Percentiles rank a stretch among this genome's conserved stretches.
These are phyloP conservation scores for Cylindrodendrum hubeiense DNA, from an alignment of 2,329 filamentous ascomycete genomes.

Conservation along the genomic window DNA sequence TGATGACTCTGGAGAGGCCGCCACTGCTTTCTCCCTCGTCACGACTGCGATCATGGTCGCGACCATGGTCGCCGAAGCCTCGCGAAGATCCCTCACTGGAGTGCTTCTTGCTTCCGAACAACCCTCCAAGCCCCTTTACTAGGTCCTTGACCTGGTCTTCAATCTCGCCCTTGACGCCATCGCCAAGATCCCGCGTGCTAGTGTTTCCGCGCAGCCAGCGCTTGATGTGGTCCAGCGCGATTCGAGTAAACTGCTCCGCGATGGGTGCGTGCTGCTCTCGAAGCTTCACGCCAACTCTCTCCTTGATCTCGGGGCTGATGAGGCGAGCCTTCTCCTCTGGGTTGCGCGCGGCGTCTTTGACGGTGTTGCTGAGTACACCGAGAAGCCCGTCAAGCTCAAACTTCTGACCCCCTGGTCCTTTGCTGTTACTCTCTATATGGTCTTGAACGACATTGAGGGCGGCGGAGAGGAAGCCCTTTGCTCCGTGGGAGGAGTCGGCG, in stretches of 20 bases:
- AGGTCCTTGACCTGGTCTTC: constrained; percentile 59
- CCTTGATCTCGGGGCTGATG: constrained; percentile 62
- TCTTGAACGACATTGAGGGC: constrained; percentile 58
- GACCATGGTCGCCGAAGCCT: constrained; percentile 46
- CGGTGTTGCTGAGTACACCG: constrained; percentile 55
- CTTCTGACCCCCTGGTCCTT: constrained; percentile 43
- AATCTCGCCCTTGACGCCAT: constrained; percentile 58
- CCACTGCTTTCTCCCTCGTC: constrained; percentile 45
- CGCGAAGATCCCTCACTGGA: constrained; percentile 48
- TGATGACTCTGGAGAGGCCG: constrained; percentile 60
- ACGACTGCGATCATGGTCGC: constrained; percentile 38
- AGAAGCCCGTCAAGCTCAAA: constrained; percentile 59
- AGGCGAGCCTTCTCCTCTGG: constrained; percentile 60
- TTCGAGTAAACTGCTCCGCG: constrained; percentile 60
- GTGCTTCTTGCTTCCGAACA: constrained; percentile 55
- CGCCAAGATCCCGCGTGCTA: constrained; percentile 55
- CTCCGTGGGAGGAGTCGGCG: constrained; percentile 44
- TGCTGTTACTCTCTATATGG: constrained; percentile 50
- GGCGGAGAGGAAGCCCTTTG: constrained; percentile 55
- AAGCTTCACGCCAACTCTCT: constrained; percentile 55
- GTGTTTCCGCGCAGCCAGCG: constrained; percentile 59
- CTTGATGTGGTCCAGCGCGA: constrained; percentile 61
- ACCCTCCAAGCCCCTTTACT: constrained; percentile 56
- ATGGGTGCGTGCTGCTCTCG: constrained; percentile 57
- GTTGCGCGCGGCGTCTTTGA: constrained; percentile 59